phyloP scores from a whole-genome alignment of 768 basidiomycete genomes.

The Kwoniella shandongensis region DNA sequence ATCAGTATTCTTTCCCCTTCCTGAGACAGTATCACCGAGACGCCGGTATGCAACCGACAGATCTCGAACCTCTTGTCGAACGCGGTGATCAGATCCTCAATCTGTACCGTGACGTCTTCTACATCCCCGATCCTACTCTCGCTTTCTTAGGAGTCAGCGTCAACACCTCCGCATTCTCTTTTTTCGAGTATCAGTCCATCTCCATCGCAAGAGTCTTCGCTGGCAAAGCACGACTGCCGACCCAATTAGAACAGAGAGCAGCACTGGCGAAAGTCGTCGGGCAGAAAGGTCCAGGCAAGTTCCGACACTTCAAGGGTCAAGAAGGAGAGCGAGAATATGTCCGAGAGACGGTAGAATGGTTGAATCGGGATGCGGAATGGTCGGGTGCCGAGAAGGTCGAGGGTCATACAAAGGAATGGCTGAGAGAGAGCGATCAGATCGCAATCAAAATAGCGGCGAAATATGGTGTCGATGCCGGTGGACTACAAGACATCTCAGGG shows the following conservation, averaged over 20 bases:
- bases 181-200: conserved; percentile 41
- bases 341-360: conserved; percentile 31
- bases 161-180: conserved; percentile 39
- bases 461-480: conserved; percentile 17
- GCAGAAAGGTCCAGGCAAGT: conserved; percentile 28
- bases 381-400: conserved; percentile 20
- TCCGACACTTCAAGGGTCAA: conserved; percentile 22
- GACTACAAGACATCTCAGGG: too few relatives aligned
- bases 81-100: conserved; percentile 57
- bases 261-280: conserved; percentile 17
- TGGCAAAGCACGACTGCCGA: conserved; percentile 25
- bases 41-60: not conserved
- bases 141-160: conserved; percentile 50
- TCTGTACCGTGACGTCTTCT: conserved; percentile 56
- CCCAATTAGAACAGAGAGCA: not conserved
- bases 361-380: conserved; percentile 33
- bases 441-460: conserved; percentile 7
- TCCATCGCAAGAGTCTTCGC: conserved; percentile 33
- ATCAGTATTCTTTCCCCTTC: conserved; percentile 56
- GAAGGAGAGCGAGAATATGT: conserved; percentile 31
- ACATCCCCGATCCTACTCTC: conserved; percentile 58
- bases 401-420: conserved; percentile 19
- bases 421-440: conserved; percentile 16
- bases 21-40: conserved; percentile 54
- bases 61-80: conserved; percentile 49